Conservation (phyloP, 2,329 filamentous ascomycete species). For the Arthrobotrys megalospora region DNA sequence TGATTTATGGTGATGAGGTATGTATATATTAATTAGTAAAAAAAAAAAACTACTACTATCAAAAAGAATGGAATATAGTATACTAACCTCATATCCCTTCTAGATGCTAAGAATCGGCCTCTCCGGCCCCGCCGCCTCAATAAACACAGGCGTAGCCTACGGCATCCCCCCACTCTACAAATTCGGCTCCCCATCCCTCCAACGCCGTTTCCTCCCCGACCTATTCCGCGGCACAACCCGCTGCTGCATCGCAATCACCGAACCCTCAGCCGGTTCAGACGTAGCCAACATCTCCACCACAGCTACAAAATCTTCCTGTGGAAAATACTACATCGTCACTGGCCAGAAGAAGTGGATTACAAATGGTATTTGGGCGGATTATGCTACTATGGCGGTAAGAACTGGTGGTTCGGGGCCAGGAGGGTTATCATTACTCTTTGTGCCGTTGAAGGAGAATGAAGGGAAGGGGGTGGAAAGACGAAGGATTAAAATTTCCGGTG, state of each 20-base stretch:
- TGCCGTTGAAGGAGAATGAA: slow-evolving; percentile 76
- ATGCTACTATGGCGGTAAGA: slow-evolving; percentile 79
- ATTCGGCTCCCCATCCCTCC: slow-evolving; percentile 75
- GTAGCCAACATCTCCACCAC: slow-evolving; percentile 81
- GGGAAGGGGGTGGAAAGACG: slow-evolving; percentile 76
- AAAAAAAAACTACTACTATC: too few species aligned
- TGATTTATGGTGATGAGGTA: slow-evolving; percentile 79
- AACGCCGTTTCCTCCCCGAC: slow-evolving; percentile 78
- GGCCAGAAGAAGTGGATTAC: slow-evolving; percentile 88
- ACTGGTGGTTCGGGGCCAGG: slow-evolving; percentile 76
- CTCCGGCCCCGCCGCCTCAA: slow-evolving; percentile 75
- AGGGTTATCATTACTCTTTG: slow-evolving; percentile 78
- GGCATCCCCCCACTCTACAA: slow-evolving; percentile 80
- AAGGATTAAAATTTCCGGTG: slow-evolving; percentile 77
- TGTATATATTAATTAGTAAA: slow-evolving; percentile 27
- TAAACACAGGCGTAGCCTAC: slow-evolving; percentile 81
- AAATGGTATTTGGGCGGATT: slow-evolving; percentile 80
- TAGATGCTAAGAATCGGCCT: slow-evolving; percentile 77
- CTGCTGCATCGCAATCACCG: slow-evolving; percentile 83
- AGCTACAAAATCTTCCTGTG: slow-evolving; percentile 75
- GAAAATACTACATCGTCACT: slow-evolving; percentile 79
- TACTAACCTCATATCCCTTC: too few species aligned
- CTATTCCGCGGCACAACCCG: slow-evolving; percentile 77
- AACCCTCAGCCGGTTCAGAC: slow-evolving; percentile 81
- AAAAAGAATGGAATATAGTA: neutral